These are phyloP conservation scores for Hypoxylon fuscum DNA, from an alignment of 495 filamentous ascomycete genomes.

Conservation along the genomic window DNA sequence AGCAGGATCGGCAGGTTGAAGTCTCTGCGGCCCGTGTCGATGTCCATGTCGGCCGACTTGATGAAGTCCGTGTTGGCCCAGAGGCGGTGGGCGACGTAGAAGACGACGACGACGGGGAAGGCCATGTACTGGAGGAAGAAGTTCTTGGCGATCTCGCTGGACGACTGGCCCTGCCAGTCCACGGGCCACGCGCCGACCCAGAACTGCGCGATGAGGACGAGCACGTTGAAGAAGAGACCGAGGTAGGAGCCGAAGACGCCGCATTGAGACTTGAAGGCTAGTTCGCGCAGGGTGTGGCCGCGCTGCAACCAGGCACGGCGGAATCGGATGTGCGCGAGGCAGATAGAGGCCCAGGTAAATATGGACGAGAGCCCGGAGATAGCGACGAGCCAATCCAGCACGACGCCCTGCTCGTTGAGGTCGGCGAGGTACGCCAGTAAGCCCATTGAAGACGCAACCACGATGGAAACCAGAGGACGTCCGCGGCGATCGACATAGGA, in stretches of 20 bases:
- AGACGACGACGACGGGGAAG: slow-evolving; percentile 78
- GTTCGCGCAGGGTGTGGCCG: slow-evolving; percentile 74
- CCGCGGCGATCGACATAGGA: slow-evolving; percentile 86
- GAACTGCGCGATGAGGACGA: slow-evolving; percentile 92
- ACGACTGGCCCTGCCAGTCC: slow-evolving; percentile 57
- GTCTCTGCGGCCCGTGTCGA: slow-evolving; percentile 88
- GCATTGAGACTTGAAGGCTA: slow-evolving; percentile 82
- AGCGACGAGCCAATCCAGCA: slow-evolving; percentile 89
- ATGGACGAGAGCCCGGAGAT: slow-evolving; percentile 88
- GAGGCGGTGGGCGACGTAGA: slow-evolving; percentile 84
- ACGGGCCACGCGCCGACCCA: slow-evolving; percentile 90
- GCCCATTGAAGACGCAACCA: slow-evolving; percentile 73
- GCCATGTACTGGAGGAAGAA: slow-evolving; percentile 89
- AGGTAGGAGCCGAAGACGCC: slow-evolving; percentile 86
- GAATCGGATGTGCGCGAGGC: slow-evolving; percentile 90
- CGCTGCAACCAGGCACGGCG: slow-evolving; percentile 77
- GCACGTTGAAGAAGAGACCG: slow-evolving; percentile 78
- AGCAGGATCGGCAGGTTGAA: slow-evolving; percentile 79
- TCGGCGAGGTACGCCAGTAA: slow-evolving; percentile 83
- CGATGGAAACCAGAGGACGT: slow-evolving; percentile 79
- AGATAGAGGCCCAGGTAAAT: slow-evolving; percentile 94
- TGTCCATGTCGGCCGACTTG: slow-evolving; percentile 75
- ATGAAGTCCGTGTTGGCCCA: slow-evolving; percentile 75
- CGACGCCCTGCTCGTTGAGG: slow-evolving; percentile 66
- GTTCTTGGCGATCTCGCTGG: slow-evolving; percentile 57